Conservation (phyloP, 2,329 filamentous ascomycete genomes). For the Paracorniculantispora psalliotae region DNA sequence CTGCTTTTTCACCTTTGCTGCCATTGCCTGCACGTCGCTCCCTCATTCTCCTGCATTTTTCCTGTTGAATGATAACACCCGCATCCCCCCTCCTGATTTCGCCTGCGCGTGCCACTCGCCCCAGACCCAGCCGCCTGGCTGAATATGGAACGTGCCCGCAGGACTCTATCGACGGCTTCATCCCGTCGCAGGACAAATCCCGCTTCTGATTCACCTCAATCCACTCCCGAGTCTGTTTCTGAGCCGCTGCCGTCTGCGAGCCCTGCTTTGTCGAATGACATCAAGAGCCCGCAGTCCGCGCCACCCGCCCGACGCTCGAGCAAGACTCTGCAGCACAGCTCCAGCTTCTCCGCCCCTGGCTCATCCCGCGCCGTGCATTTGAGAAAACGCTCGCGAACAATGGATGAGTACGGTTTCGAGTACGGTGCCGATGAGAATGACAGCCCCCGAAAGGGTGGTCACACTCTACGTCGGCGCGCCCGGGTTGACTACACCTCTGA, state of each 20-base stretch:
- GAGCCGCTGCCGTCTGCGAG: slow-evolving; percentile 28
- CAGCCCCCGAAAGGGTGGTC: slow-evolving; percentile 52
- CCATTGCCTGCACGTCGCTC: neutral
- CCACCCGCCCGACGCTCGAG: slow-evolving; percentile 28
- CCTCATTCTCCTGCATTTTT: neutral
- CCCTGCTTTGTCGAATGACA: slow-evolving; percentile 28
- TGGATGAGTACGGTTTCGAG: slow-evolving; percentile 30
- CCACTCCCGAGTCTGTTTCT: slow-evolving; percentile 27
- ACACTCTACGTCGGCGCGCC: slow-evolving; percentile 52
- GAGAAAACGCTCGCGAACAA: slow-evolving; percentile 41
- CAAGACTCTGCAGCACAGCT: slow-evolving; percentile 32
- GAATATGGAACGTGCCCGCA: slow-evolving; percentile 33
- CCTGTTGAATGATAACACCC: slow-evolving; percentile 6
- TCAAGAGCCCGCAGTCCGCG: slow-evolving; percentile 28
- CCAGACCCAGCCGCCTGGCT: slow-evolving; percentile 12
- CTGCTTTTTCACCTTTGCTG: neutral
- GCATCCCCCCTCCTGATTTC: neutral
- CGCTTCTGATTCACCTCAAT: slow-evolving; percentile 30
- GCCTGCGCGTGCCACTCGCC: slow-evolving; percentile 6
- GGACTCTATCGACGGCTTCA: slow-evolving; percentile 20
- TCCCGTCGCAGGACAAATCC: slow-evolving; percentile 29
- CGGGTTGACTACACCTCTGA: slow-evolving; percentile 54
- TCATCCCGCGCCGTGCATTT: slow-evolving; percentile 25
- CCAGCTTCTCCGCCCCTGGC: slow-evolving; percentile 33
- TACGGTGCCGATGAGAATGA: slow-evolving; percentile 42